A percentile compares a stretch with the other conserved stretches of the same genome.
phyloP scores from a whole-genome alignment of 1,139 yeast genomes.

The Nakaseomyces kungkrabaensis region DNA sequence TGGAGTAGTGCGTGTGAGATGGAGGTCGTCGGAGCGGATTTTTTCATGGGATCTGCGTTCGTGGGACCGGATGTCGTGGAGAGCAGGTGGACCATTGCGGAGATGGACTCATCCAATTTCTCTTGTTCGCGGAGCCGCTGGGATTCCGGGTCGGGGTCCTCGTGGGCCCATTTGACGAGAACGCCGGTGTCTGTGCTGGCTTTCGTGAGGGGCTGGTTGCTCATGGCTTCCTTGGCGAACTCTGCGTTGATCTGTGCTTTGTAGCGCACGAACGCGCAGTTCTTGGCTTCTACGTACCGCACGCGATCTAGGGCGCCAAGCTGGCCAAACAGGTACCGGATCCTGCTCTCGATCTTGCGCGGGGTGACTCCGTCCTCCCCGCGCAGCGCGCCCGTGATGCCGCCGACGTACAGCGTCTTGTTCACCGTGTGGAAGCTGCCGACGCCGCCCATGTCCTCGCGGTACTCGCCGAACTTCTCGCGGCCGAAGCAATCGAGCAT shows the following conservation, averaged over 20 bases:
- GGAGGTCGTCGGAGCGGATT: not conserved
- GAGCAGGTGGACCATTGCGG: slow-evolving; percentile 16
- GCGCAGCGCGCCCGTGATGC: slow-evolving; percentile 35
- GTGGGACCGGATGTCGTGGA: not conserved
- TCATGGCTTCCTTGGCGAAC: slow-evolving; percentile 91
- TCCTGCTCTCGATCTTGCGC: slow-evolving; percentile 24
- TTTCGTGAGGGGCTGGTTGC: slow-evolving; percentile 54
- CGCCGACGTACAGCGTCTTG: slow-evolving; percentile 70
- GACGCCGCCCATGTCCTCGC: slow-evolving; percentile 92
- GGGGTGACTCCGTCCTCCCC: slow-evolving; percentile 13
- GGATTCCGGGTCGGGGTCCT: slow-evolving; percentile 73
- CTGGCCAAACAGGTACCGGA: slow-evolving; percentile 49
- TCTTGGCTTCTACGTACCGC: slow-evolving; percentile 50
- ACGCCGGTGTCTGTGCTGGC: slow-evolving; percentile 37
- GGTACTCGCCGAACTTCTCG: slow-evolving; percentile 68
- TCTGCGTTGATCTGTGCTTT: slow-evolving; percentile 67
- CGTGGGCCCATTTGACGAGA: slow-evolving; percentile 81
- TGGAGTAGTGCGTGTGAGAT: not conserved
- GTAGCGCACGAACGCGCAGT: slow-evolving; percentile 74
- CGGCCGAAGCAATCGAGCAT: slow-evolving; percentile 78
- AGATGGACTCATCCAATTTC: slow-evolving; percentile 15
- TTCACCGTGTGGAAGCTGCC: slow-evolving; percentile 71
- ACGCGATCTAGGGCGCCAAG: slow-evolving; percentile 73
- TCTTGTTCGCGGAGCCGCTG: slow-evolving; percentile 39
- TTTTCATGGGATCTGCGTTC: too few species aligned